Percentiles rank a stretch among this genome's conserved stretches.
phyloP scores from a whole-genome alignment of 2,329 filamentous ascomycete species.

The Gaeumannomyces tritici region DNA sequence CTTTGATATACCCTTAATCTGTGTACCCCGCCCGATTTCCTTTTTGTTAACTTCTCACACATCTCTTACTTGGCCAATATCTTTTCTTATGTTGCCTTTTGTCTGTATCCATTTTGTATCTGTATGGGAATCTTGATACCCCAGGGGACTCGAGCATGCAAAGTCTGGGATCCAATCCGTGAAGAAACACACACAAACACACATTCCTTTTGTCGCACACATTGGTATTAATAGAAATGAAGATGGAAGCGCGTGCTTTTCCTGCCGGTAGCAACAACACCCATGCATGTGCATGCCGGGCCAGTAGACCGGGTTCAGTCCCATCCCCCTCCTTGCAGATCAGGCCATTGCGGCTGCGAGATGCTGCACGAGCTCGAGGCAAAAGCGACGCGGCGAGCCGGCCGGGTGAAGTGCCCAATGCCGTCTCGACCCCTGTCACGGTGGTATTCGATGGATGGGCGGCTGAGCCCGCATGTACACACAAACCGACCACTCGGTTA shows the following conservation, averaged over 20 bases:
- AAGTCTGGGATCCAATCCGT: background rate
- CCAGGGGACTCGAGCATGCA: background rate
- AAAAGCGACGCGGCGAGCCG: no score
- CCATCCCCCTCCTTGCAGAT: no score
- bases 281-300: no score
- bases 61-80: background rate
- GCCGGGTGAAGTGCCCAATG: no score
- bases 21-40: background rate
- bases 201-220: background rate
- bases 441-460: no score
- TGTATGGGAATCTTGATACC: background rate
- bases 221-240: background rate
- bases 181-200: background rate
- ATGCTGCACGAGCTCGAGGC: no score
- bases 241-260: background rate
- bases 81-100: background rate
- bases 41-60: background rate
- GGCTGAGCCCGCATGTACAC: no score
- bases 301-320: no score
- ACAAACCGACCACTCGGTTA: no score
- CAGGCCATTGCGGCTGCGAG: no score
- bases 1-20: background rate
- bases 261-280: no score
- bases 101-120: background rate
- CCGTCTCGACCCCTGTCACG: no score